Percentiles rank a stretch among this genome's conserved stretches.
Conservation (phyloP, 805 yeast species). For the Saccharomycodes ludwigii region DNA sequence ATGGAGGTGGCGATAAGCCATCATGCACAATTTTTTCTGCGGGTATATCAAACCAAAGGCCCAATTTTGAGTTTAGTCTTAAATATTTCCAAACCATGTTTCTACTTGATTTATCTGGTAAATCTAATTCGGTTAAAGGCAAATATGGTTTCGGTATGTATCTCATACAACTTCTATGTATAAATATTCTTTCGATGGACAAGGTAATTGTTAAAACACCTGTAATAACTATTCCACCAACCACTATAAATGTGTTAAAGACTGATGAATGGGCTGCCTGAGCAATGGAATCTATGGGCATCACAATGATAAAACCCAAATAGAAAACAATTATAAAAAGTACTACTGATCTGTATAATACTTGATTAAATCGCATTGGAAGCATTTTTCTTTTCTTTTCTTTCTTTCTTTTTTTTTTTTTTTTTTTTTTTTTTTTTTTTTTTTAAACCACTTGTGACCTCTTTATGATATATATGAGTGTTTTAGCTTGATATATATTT, state of each 20-base stretch:
- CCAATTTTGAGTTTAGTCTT: slow-evolving; percentile 30
- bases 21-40: slow-evolving; percentile 34
- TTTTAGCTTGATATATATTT: too few relatives aligned
- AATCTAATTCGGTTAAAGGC: slow-evolving; percentile 50
- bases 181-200: slow-evolving; percentile 47
- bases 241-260: slow-evolving; percentile 69
- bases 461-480: too few relatives aligned
- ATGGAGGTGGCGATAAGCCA: slow-evolving; percentile 35
- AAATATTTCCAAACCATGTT: slow-evolving; percentile 28
- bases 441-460: too few relatives aligned
- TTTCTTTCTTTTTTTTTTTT: too few relatives aligned
- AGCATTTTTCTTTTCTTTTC: too few relatives aligned
- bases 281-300: slow-evolving; percentile 70
- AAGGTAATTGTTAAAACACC: slow-evolving; percentile 36
- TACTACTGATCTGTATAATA: background rate
- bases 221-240: slow-evolving; percentile 55
- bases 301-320: slow-evolving; percentile 51
- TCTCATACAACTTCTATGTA: slow-evolving; percentile 43
- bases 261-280: slow-evolving; percentile 51
- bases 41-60: slow-evolving; percentile 28
- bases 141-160: slow-evolving; percentile 74
- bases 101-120: slow-evolving; percentile 34
- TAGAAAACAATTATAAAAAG: slow-evolving; percentile 26
- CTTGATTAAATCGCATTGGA: background rate
- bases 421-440: too few relatives aligned